phyloP scores from a whole-genome alignment of 345 rosid species.

The Arabidopsis thaliana region TAIR10.1 NC_003070.9:5564001-5564500 shows the following conservation, averaged over 20 bases:
- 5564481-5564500: constrained; percentile 71
- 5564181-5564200: constrained; percentile 18
- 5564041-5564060: constrained; percentile 77
- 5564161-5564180: constrained; percentile 14
- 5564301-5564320: constrained; percentile 52
- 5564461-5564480: constrained; percentile 67
- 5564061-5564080: constrained; percentile 96
- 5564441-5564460: constrained; percentile 93
- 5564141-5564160: constrained; percentile 1
- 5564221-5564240: constrained; percentile 55
- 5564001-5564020: constrained; percentile 49
- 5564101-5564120: constrained; percentile 56
- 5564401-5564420: constrained; percentile 83
- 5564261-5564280: constrained; percentile 51
- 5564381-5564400: constrained; percentile 86
- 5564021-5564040: constrained; percentile 73
- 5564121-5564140: constrained; percentile 51
- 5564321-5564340: constrained; percentile 45
- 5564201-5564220: constrained; percentile 42
- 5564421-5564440: constrained; percentile 91
- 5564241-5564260: constrained; percentile 48
- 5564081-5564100: constrained; percentile 83
- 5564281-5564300: constrained; percentile 56
- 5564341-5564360: constrained; percentile 53
- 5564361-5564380: constrained; percentile 52